Percentiles rank a stretch among this genome's conserved stretches.
Conservation (phyloP, 768 basidiomycete species). For the Lentinula detonsa region DNA sequence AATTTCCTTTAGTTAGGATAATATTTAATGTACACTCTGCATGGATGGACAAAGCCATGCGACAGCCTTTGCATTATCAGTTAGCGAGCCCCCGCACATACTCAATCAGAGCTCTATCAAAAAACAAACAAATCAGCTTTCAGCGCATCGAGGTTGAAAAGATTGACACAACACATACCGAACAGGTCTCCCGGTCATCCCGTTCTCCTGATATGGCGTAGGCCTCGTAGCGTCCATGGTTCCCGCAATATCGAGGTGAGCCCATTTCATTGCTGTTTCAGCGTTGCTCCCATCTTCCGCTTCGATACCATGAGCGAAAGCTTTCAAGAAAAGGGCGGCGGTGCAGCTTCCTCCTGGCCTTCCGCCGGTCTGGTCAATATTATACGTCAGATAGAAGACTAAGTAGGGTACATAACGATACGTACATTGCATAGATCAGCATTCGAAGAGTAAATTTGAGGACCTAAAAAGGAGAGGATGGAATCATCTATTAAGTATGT, state of each 20-base stretch:
- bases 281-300: conserved; percentile 39
- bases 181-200: conserved; percentile 18
- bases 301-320: conserved; percentile 73
- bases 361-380: conserved; percentile 55
- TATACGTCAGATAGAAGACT: no score
- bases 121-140: not conserved
- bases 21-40: no score
- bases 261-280: conserved; percentile 64
- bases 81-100: not conserved
- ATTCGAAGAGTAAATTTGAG: conserved; percentile 71
- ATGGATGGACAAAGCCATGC: no score
- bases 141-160: not conserved
- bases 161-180: conserved; percentile 32
- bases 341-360: conserved; percentile 66
- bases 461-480: conserved; percentile 17
- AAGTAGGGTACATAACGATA: not conserved
- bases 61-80: not conserved
- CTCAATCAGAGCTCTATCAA: conserved; percentile 1
- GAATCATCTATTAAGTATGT: not conserved
- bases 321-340: conserved; percentile 83
- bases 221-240: conserved; percentile 64
- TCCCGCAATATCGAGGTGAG: conserved; percentile 82
- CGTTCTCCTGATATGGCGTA: conserved; percentile 59
- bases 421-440: conserved; percentile 77
- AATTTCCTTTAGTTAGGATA: no score